Percentiles rank a stretch among this genome's conserved stretches.
Evolutionary conservation across 345 rosid species (phyloP).

Genomic region (Salix arbutifolia): DNA sequence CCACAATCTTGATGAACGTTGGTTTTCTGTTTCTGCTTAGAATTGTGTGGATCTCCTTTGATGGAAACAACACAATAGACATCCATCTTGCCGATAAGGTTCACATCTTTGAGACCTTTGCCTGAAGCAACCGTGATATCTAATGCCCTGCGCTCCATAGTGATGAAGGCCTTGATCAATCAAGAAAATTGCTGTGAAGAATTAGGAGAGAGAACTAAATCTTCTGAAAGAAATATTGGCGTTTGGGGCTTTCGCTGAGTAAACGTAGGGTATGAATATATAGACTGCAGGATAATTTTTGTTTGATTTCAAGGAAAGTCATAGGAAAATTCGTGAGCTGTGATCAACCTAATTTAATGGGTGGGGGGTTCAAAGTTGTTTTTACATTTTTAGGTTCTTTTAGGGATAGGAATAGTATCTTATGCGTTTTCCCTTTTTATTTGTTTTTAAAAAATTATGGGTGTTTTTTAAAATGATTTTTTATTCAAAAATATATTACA

Average conservation of each 20-base stretch:
- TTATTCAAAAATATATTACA: too few species aligned
- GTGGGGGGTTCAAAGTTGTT: not conserved
- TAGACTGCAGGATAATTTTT: not conserved
- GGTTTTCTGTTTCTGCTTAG: constrained; percentile 45
- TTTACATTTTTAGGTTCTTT: not conserved
- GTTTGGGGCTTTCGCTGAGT: not conserved
- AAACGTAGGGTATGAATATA: not conserved
- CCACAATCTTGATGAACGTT: constrained; percentile 52
- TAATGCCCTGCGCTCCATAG: constrained; percentile 55
- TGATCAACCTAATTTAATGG: not conserved
- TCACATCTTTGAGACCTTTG: constrained; percentile 48
- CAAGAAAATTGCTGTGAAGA: not conserved
- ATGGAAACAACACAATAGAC: constrained; percentile 51
- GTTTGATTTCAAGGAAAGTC: not conserved
- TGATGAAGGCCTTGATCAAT: not conserved
- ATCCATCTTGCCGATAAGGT: constrained; percentile 55
- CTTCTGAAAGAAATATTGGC: not conserved
- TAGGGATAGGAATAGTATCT: not conserved
- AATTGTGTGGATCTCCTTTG: constrained; percentile 33
- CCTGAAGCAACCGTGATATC: constrained; percentile 53
- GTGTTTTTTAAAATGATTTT: too few species aligned
- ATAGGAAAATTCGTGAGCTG: not conserved
- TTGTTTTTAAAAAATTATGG: too few species aligned
- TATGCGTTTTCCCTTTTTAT: not conserved
- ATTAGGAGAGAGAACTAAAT: not conserved